Base-by-base conservation (phyloP, 2,329 filamentous ascomycete genomes). In the Leptoxyphium fumago region DNA sequence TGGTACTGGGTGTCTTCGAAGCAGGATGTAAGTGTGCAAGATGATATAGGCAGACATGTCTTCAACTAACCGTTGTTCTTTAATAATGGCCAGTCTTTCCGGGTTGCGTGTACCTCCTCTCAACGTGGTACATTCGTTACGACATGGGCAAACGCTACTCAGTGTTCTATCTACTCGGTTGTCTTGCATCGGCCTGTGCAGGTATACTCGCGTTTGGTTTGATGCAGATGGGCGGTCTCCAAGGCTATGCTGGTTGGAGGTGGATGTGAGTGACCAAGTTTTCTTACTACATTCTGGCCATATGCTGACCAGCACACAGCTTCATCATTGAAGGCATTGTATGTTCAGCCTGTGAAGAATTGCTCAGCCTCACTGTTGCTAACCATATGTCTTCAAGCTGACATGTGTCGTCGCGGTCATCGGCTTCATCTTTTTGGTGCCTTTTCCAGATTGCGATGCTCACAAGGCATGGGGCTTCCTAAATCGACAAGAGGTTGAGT, bases 1-100 rank as follows among this genome's bases (percentile, higher is more conserved):
- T 75, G 0, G 43, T 82, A 4, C 65, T 81, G 7, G 80, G 79
- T 42, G 45, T 78, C 1, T 67, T 82, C 21, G 80, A 83, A 39
- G 49, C 74, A n/a, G 76, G 80, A 0, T 84, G 38, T 17, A 18
- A 14, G 14, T 26, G 21, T 26, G 21, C 21, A 26, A 26, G 21
- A 26, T 7, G 21, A 7, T 4, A 7, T 26, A 3, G 3, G 3
- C 21, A 4, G 21, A 26, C 3, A 26, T 7, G 21, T 26, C 7
- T 26, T 26, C 21, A 26, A 26, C 21, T 26, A 26, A 26, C 21
- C 21, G 7, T 26, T 26, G 4, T 69, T 84, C 18, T 78, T 74
- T 46, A 81, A 76, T 14, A 83, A 28, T 46, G 44, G 46, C 44
- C 5, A 46, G 30, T 62, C 42, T 59, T 66, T 17, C 63, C 62